Evolutionary conservation across 208 protist species (phyloP), one percentile per base, ranked within the genome.

Genomic region (Endotrypanum monterogeii): DNA sequence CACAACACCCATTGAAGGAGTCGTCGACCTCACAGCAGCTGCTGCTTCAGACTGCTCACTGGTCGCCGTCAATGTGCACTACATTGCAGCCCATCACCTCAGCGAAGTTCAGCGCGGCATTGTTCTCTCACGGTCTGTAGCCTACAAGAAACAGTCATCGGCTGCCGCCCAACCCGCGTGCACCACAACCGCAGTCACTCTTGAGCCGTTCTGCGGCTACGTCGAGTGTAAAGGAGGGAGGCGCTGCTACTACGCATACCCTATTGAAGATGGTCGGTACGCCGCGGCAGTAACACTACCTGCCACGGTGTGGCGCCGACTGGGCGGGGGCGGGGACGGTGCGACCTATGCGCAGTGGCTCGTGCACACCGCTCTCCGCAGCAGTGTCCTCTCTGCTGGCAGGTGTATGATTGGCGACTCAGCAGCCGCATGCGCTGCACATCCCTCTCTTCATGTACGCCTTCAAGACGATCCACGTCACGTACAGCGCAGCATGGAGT

Each of bases 191-290:
- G 7, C 14, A 44, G 32, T 30, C 35, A 18, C 46, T 41, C 48
- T 57, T 30, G 66, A 70, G 8, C 66, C 66, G 3, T 41, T 3
- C n/a, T 30, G 23, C 41, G 84, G 37, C 52, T 74, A 67, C 65
- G 28, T 76, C 35, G 71, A 71, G 39, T 55, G 76, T 35, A 35
- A 61, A 11, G 77, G 71, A 35, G 87, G 82, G 4, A 68, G 37
- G 39, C 85, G 86, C 14, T 74, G 84, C 41, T 86, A 80, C 71
- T 67, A 82, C 25, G 69, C 83, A 8, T 80, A 72, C 32, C 86
- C 90, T 16, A 58, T 95, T 6, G 90, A 95, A 62, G 79, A 79
- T 5, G 75, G 72, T 20, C 76, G 82, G 1, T 93, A 88, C 65
- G 48, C 87, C 25, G 72, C 85, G 1, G 68, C 80, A 2, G 61